Conservation (phyloP, 257 asterid species). For the Verbena officinalis region DNA sequence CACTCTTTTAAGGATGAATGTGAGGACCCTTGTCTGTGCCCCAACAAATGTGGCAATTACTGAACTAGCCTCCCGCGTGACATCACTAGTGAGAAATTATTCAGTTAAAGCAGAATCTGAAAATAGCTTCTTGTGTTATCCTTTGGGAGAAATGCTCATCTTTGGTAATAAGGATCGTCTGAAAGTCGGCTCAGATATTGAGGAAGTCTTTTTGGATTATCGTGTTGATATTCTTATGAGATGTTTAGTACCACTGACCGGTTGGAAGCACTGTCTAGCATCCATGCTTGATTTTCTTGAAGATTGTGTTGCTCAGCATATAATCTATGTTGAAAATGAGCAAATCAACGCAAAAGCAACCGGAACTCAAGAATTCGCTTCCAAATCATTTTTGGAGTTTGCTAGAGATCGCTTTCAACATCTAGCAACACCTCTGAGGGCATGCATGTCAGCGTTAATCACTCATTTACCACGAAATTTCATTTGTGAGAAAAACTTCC, state of each 20-base stretch:
- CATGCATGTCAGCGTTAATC: constrained; percentile 33
- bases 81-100: constrained; percentile 31
- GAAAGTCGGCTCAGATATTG: constrained; percentile 36
- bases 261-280: constrained; percentile 39
- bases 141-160: constrained; percentile 49
- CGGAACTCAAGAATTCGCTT: constrained; percentile 6
- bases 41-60: constrained; percentile 66
- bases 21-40: constrained; percentile 57
- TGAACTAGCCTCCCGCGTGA: constrained; percentile 54
- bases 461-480: constrained; percentile 49
- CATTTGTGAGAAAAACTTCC: constrained; percentile 36
- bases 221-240: constrained; percentile 41
- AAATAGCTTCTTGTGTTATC: constrained; percentile 8
- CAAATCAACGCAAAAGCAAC: constrained; percentile 18
- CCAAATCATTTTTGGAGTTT: constrained; percentile 41
- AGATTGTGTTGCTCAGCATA: constrained; percentile 40
- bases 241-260: constrained; percentile 37
- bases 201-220: constrained; percentile 44
- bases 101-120: constrained; percentile 27
- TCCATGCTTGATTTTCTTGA: constrained; percentile 46
- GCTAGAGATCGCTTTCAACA: constrained; percentile 37
- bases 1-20: constrained; percentile 42
- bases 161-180: constrained; percentile 47
- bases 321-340: constrained; percentile 39
- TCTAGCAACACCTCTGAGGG: constrained; percentile 34